Evolutionary conservation across 2,329 filamentous ascomycete species (phyloP).

Genomic region (Arthrobotrys megalospora): DNA sequence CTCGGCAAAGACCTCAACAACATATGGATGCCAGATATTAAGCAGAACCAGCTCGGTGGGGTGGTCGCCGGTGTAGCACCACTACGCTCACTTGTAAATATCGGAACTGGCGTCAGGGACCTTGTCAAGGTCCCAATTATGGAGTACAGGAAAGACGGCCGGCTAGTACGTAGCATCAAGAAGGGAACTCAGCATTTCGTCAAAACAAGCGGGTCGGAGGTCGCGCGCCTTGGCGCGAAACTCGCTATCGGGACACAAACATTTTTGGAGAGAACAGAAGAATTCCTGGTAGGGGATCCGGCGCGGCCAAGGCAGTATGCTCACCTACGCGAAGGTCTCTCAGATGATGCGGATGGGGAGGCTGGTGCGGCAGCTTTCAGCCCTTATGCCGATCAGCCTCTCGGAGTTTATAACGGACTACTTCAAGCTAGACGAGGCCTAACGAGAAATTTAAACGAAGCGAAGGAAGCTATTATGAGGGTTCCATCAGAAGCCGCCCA

Average conservation of each 20-base stretch:
- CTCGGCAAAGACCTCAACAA: conserved; percentile 92
- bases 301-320: conserved; percentile 66
- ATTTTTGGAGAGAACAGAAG: conserved; percentile 90
- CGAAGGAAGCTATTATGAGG: conserved; percentile 92
- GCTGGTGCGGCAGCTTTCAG: conserved; percentile 79
- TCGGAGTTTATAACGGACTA: conserved; percentile 88
- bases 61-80: conserved; percentile 91
- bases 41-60: conserved; percentile 86
- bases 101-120: conserved; percentile 87
- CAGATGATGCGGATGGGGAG: conserved; percentile 76
- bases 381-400: conserved; percentile 92
- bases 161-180: conserved; percentile 89
- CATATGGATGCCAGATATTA: conserved; percentile 96
- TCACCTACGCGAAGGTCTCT: conserved; percentile 72
- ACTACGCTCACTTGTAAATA: conserved; percentile 90
- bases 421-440: conserved; percentile 86
- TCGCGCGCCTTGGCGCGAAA: conserved; percentile 95
- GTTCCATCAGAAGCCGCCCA: conserved; percentile 94
- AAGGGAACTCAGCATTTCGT: conserved; percentile 93
- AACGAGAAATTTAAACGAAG: conserved; percentile 86
- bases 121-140: conserved; percentile 89
- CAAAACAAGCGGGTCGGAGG: conserved; percentile 90
- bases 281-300: conserved; percentile 68
- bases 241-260: conserved; percentile 94
- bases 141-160: conserved; percentile 94